Percentiles rank a stretch among this genome's conserved stretches.
phyloP scores from a whole-genome alignment of 2,329 filamentous ascomycete species.

The Fonsecaea pedrosoi region DNA sequence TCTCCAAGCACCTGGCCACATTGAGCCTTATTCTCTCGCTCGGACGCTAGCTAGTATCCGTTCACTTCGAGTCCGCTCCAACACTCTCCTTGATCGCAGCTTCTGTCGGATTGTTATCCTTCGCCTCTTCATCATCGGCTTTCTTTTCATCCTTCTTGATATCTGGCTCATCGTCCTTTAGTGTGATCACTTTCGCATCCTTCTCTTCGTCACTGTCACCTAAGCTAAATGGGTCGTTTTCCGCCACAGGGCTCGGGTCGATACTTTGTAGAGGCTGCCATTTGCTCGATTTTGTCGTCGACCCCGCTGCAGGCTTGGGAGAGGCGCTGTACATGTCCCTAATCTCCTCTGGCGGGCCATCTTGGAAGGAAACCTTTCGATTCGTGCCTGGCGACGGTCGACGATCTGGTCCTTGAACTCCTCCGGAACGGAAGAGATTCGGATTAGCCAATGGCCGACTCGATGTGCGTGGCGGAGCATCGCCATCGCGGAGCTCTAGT shows the following conservation, averaged over 20 bases:
- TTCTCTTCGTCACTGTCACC: slow-evolving; percentile 95
- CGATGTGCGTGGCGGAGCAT: slow-evolving; percentile 63
- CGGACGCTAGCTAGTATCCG: background rate
- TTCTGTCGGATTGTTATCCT: slow-evolving; percentile 68
- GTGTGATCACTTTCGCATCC: slow-evolving; percentile 72
- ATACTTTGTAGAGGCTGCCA: slow-evolving; percentile 93
- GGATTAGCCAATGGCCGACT: slow-evolving; percentile 75
- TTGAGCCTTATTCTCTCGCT: background rate
- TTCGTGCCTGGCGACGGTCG: slow-evolving; percentile 56
- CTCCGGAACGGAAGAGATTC: slow-evolving; percentile 71
- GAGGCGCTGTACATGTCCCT: slow-evolving; percentile 73
- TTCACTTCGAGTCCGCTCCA: slow-evolving; percentile 26
- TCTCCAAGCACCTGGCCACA: background rate
- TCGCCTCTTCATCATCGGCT: slow-evolving; percentile 57
- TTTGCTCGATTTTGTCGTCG: slow-evolving; percentile 76
- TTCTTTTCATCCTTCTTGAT: slow-evolving; percentile 49
- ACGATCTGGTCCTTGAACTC: slow-evolving; percentile 43
- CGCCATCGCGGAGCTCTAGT: slow-evolving; percentile 67
- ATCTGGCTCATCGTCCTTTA: slow-evolving; percentile 57
- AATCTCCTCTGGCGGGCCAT: slow-evolving; percentile 78
- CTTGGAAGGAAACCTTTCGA: slow-evolving; percentile 64
- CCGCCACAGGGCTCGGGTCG: slow-evolving; percentile 80
- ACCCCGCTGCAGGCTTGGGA: slow-evolving; percentile 59
- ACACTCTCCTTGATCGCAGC: slow-evolving; percentile 52
- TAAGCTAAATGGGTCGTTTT: slow-evolving; percentile 95